Evolutionary conservation across 1,284 basidiomycete species (phyloP).

Genomic region (Pseudomicrostroma phylloplanum): DNA sequence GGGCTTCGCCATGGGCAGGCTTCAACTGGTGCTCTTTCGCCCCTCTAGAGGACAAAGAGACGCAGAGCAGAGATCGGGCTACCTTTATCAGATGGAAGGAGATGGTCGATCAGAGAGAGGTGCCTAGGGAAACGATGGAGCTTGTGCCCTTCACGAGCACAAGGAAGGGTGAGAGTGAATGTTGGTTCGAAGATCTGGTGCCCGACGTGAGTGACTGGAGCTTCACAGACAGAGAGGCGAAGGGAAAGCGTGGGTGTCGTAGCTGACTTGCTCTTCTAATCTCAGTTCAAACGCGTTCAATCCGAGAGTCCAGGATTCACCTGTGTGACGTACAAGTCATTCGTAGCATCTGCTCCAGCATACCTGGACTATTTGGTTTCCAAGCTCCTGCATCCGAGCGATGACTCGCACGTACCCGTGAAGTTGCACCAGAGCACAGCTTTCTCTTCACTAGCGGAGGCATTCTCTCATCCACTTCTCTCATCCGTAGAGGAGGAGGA

Average conservation of each 20-base stretch:
- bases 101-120: not conserved
- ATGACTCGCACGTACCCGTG: not conserved
- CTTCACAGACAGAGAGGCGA: no score
- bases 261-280: no score
- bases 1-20: slow-evolving; percentile 68
- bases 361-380: slow-evolving; percentile 16
- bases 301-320: no score
- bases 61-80: slow-evolving; percentile 33
- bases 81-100: not conserved
- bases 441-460: slow-evolving; percentile 22
- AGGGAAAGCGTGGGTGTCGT: no score
- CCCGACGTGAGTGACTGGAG: slow-evolving; percentile 14
- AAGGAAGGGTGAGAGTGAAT: slow-evolving; percentile 9
- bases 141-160: slow-evolving; percentile 10
- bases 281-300: no score
- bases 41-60: slow-evolving; percentile 21
- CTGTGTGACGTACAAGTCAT: slow-evolving; percentile 27
- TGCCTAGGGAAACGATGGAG: slow-evolving; percentile 1
- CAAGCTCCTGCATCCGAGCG: not conserved
- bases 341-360: slow-evolving; percentile 29
- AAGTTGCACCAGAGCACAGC: slow-evolving; percentile 2
- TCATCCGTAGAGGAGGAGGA: slow-evolving; percentile 16
- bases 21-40: slow-evolving; percentile 64
- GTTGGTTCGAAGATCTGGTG: slow-evolving; percentile 28
- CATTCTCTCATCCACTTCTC: slow-evolving; percentile 17